Percentiles rank a stretch among this genome's conserved stretches.
These are phyloP conservation scores for Torulaspora quercuum DNA, from an alignment of 805 yeast genomes.

Conservation along the genomic window DNA sequence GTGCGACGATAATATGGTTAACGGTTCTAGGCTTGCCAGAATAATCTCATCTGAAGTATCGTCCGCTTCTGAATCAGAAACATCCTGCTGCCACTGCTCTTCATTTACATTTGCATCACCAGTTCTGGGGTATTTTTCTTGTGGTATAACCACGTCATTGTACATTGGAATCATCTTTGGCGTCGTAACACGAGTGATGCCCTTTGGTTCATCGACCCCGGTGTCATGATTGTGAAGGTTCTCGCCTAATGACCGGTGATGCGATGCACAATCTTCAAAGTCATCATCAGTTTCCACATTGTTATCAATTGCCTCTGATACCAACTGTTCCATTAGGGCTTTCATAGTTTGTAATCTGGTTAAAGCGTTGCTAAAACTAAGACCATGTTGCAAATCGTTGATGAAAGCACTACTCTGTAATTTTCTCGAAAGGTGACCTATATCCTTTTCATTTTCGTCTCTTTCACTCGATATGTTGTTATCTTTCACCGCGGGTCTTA, in stretches of 20 bases:
- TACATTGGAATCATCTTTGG: constrained; percentile 48
- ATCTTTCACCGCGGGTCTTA: neutral
- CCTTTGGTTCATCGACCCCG: constrained; percentile 49
- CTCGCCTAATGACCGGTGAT: neutral
- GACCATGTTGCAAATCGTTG: constrained; percentile 42
- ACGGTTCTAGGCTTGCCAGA: constrained; percentile 6
- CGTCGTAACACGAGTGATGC: constrained; percentile 47
- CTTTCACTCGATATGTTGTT: constrained; percentile 1
- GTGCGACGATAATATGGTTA: constrained; percentile 12
- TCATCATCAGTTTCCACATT: constrained; percentile 42
- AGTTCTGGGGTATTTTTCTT: constrained; percentile 34
- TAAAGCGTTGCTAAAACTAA: constrained; percentile 49
- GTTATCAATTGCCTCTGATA: constrained; percentile 34
- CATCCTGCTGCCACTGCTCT: neutral
- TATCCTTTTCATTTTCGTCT: constrained; percentile 3
- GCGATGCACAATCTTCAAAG: constrained; percentile 16
- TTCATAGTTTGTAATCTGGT: constrained; percentile 46
- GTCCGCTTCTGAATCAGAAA: neutral
- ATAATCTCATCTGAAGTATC: too few species aligned
- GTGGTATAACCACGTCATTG: constrained; percentile 52
- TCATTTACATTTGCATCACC: neutral
- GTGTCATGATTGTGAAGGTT: constrained; percentile 9
- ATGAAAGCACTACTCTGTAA: constrained; percentile 36
- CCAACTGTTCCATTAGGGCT: constrained; percentile 30
- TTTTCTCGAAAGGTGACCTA: constrained; percentile 10